Evolutionary conservation across 2,329 filamentous ascomycete species (phyloP).

Genomic region (Rachicladosporium sp.): DNA sequence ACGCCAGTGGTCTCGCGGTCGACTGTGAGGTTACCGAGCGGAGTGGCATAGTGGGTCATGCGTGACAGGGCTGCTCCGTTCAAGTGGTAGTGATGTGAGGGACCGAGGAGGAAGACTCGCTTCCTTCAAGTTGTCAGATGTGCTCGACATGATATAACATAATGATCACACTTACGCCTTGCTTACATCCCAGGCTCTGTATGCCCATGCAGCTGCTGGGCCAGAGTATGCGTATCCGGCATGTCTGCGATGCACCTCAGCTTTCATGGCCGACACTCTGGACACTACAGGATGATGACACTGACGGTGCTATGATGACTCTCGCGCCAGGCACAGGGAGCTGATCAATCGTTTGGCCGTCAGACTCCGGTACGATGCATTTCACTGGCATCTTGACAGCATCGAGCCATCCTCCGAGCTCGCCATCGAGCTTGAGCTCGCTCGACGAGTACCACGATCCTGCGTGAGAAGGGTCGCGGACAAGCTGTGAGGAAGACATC

Average conservation of each 20-base stretch:
- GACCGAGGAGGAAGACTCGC: constrained; percentile 82
- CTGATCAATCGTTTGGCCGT: constrained; percentile 24
- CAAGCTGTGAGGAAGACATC: constrained; percentile 21
- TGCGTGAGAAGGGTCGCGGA: constrained; percentile 59
- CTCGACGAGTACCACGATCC: constrained; percentile 74
- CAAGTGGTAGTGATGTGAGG: constrained; percentile 80
- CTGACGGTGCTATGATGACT: constrained; percentile 82
- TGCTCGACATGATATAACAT: background rate
- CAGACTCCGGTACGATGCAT: constrained; percentile 39
- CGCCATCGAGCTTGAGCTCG: constrained; percentile 43
- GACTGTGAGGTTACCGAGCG: constrained; percentile 56
- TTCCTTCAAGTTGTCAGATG: constrained; percentile 40
- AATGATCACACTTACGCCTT: constrained; percentile 43
- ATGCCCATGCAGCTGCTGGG: constrained; percentile 84
- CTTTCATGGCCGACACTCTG: constrained; percentile 17
- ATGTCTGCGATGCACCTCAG: constrained; percentile 47
- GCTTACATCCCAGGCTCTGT: constrained; percentile 73
- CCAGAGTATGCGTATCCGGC: constrained; percentile 91
- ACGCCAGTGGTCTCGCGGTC: constrained; percentile 45
- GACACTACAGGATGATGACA: constrained; percentile 3
- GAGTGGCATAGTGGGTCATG: constrained; percentile 60
- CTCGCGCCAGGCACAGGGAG: constrained; percentile 64
- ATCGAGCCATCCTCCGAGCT: constrained; percentile 66
- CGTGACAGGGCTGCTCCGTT: constrained; percentile 62
- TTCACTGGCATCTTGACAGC: constrained; percentile 56